Base-by-base conservation (phyloP, 148 eudicot genomes). In the Chenopodium album region DNA sequence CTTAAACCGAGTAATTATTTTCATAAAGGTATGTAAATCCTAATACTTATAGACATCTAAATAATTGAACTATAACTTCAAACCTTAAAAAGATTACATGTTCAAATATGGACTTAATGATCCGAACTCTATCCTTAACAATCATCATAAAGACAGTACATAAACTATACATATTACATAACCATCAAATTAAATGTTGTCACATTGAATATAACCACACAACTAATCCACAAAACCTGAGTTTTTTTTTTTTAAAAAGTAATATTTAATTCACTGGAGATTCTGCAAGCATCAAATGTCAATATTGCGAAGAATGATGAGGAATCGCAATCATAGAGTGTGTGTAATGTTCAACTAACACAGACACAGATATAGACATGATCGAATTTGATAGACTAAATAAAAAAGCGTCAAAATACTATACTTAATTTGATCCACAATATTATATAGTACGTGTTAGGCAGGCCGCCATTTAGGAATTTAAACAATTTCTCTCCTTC, bases 221-320 rank as follows among this genome's bases (percentile, higher is more conserved):
- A 81, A 81, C 75, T 67, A 81, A 66, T 81, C 74, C 83, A 75
- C 48, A 50, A 81, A 8, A 17, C 59, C 4, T 14, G 17, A n/a
- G 32, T 3, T 47, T 47, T 47, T 29, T 23, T 44, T 26, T 26
- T 26, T 0, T 26, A 26, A 26, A 26, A 26, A 26, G 26, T 26
- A n/a, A 0, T 12, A 41, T 41, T 41, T 41, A 7, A 14, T 14
- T 17, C 16, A 56, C 0, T 3, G 62, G 62, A 5, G 20, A 28
- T 74, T 48, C 1, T 52, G 22, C 63, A 50, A 28, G 41, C 62
- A 62, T 73, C 76, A 73, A 64, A 73, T 37, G 76, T 76, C 69
- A 76, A 82, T 69, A 41, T 68, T 34, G 31, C 31, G 19, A 47
- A 26, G 73, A 76, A 81, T 76, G 0, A 76, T 68, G 54, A 9